These are phyloP conservation scores for Ogataea populi-albae DNA, from an alignment of 805 yeast genomes.

Conservation along the genomic window DNA sequence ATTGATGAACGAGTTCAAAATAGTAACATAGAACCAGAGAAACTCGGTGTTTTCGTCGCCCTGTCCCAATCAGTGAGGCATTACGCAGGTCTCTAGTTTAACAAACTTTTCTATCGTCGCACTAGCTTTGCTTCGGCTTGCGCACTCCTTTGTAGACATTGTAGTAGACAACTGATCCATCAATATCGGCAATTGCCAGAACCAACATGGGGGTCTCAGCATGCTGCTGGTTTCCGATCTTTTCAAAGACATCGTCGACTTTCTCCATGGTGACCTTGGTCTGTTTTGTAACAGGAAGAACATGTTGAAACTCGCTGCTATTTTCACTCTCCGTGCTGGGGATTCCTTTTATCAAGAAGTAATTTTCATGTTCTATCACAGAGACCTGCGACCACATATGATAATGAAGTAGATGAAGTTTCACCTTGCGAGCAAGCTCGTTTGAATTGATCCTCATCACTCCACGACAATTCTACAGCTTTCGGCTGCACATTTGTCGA, in stretches of 20 bases:
- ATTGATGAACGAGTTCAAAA: background rate
- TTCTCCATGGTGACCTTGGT: conserved; percentile 35
- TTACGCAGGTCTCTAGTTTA: background rate
- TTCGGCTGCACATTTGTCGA: background rate
- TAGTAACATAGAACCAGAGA: background rate
- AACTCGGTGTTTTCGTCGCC: background rate
- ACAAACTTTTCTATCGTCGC: conserved; percentile 5
- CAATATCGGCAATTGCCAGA: conserved; percentile 56
- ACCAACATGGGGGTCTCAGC: conserved; percentile 45
- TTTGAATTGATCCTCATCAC: conserved; percentile 13
- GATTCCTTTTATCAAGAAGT: conserved; percentile 31
- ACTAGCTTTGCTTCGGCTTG: conserved; percentile 45
- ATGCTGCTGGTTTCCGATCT: conserved; percentile 14
- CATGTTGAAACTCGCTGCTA: conserved; percentile 21
- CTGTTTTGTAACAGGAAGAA: conserved; percentile 35
- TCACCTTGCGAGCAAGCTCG: conserved; percentile 34
- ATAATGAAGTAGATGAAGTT: conserved; percentile 42
- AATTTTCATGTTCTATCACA: conserved; percentile 12
- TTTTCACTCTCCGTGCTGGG: conserved; percentile 31
- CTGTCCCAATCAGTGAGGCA: background rate
- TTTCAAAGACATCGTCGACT: conserved; percentile 40
- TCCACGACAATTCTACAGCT: too few species aligned
- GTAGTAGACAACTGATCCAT: conserved; percentile 71
- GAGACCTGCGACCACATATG: conserved; percentile 42
- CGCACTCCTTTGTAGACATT: conserved; percentile 63